Conservation (phyloP, 1,139 yeast species). For the Taiozyma onychis region DNA sequence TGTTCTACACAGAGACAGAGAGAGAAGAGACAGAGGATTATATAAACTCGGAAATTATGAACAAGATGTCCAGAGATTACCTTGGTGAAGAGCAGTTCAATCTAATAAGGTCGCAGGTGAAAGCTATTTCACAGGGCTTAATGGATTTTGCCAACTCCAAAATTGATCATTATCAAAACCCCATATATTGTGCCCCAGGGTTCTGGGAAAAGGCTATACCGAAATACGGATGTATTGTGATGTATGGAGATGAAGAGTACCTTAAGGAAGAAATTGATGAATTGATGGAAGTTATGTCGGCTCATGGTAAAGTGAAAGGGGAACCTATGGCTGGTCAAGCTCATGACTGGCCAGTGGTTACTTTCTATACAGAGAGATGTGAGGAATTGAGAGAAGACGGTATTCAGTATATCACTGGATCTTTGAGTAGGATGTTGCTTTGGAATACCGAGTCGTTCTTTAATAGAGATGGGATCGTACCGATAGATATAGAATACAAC, state of each 20-base stretch:
- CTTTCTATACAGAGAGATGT: slow-evolving; percentile 4
- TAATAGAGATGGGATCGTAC: slow-evolving; percentile 3
- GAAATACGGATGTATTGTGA: slow-evolving; percentile 28
- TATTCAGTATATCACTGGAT: slow-evolving; percentile 3
- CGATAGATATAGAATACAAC: slow-evolving; percentile 3
- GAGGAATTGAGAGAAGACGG: slow-evolving; percentile 8
- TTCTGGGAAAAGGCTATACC: slow-evolving; percentile 40
- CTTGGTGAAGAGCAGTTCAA: slow-evolving; percentile 17
- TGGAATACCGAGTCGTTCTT: slow-evolving; percentile 5
- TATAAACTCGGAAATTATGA: background rate
- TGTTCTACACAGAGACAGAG: slow-evolving; percentile 11
- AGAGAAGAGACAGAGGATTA: background rate
- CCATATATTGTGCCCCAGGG: slow-evolving; percentile 17
- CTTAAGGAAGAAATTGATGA: slow-evolving; percentile 31
- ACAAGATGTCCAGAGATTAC: slow-evolving; percentile 16
- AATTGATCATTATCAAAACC: slow-evolving; percentile 29
- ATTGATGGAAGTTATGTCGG: slow-evolving; percentile 14
- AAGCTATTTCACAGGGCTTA: background rate
- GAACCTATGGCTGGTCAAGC: background rate
- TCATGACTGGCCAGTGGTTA: slow-evolving; percentile 5
- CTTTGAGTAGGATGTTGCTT: slow-evolving; percentile 6
- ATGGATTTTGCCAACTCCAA: slow-evolving; percentile 9
- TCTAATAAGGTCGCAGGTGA: slow-evolving; percentile 6
- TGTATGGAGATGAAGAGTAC: slow-evolving; percentile 36
- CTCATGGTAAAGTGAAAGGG: slow-evolving; percentile 2